phyloP scores from a whole-genome alignment of 2,329 filamentous ascomycete species.

The Penicillium sp. region DNA sequence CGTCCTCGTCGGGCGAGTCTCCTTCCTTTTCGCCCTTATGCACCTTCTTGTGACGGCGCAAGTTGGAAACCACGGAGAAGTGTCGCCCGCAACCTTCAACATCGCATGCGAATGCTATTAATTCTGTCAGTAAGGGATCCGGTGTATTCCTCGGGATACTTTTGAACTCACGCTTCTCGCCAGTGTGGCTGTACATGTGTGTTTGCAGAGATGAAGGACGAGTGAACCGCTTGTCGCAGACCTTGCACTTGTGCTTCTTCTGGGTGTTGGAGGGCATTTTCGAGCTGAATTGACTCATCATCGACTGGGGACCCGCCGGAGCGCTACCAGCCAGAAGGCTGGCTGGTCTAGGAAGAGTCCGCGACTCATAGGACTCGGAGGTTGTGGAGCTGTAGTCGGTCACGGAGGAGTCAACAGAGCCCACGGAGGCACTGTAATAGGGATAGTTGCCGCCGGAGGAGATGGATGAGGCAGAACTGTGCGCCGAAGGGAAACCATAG shows the following conservation, averaged over 20 bases:
- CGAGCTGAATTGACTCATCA: slow-evolving; percentile 99
- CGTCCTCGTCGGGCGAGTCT: slow-evolving; percentile 42
- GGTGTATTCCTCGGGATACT: background rate
- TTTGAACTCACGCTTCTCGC: slow-evolving; percentile 85
- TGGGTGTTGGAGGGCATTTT: slow-evolving; percentile 94
- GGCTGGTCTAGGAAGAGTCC: slow-evolving; percentile 78
- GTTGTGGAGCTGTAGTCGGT: slow-evolving; percentile 91
- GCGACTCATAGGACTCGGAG: slow-evolving; percentile 79
- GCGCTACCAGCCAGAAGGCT: slow-evolving; percentile 61
- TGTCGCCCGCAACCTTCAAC: slow-evolving; percentile 92
- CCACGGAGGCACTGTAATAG: slow-evolving; percentile 80
- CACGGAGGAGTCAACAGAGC: slow-evolving; percentile 67
- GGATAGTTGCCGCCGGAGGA: slow-evolving; percentile 78
- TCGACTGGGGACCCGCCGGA: slow-evolving; percentile 84
- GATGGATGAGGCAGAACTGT: slow-evolving; percentile 91
- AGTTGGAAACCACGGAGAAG: slow-evolving; percentile 95
- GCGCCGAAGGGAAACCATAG: slow-evolving; percentile 84
- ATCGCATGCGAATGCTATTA: slow-evolving; percentile 83
- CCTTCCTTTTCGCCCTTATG: slow-evolving; percentile 66
- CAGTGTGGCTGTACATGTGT: slow-evolving; percentile 98
- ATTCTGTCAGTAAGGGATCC: slow-evolving; percentile 18
- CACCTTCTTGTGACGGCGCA: slow-evolving; percentile 91
- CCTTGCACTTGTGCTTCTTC: slow-evolving; percentile 99
- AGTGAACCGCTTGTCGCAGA: slow-evolving; percentile 97
- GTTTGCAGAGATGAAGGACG: slow-evolving; percentile 91